A percentile compares a stretch with the other conserved stretches of the same genome.
These are phyloP conservation scores for Dujonia santamariae DNA, from an alignment of 1,139 yeast genomes.

Conservation along the genomic window DNA sequence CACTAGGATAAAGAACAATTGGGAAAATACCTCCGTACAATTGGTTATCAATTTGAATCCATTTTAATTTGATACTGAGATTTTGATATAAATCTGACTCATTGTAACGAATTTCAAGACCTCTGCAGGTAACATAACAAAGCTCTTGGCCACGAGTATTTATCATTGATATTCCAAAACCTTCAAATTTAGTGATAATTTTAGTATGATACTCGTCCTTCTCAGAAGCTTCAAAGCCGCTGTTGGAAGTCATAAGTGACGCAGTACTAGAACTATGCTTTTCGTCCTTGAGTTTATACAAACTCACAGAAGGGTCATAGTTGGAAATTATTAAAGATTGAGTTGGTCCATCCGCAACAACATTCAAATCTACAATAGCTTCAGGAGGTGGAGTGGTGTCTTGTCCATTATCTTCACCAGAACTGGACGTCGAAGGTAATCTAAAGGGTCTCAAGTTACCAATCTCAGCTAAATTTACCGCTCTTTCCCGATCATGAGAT, in stretches of 20 bases:
- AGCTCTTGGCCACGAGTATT: slow-evolving; percentile 72
- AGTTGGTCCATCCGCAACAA: slow-evolving; percentile 94
- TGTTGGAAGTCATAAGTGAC: slow-evolving; percentile 26
- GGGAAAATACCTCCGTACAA: slow-evolving; percentile 87
- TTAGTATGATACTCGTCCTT: slow-evolving; percentile 65
- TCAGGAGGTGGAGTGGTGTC: no score
- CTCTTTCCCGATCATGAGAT: slow-evolving; percentile 70
- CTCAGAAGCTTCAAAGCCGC: slow-evolving; percentile 62
- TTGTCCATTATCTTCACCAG: no score
- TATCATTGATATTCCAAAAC: slow-evolving; percentile 83
- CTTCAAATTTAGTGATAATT: slow-evolving; percentile 69
- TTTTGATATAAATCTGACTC: slow-evolving; percentile 86
- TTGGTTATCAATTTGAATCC: slow-evolving; percentile 95
- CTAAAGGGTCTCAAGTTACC: slow-evolving; percentile 89
- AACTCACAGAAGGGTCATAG: slow-evolving; percentile 73
- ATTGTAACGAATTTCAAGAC: slow-evolving; percentile 76
- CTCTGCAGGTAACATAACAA: slow-evolving; percentile 76
- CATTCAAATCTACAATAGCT: slow-evolving; percentile 77
- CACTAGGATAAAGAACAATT: slow-evolving; percentile 86
- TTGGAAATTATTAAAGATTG: slow-evolving; percentile 83
- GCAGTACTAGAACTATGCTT: slow-evolving; percentile 18
- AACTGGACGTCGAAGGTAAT: slow-evolving; percentile 44
- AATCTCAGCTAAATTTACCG: slow-evolving; percentile 84
- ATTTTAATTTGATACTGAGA: slow-evolving; percentile 74
- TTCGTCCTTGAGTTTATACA: slow-evolving; percentile 56